Base-by-base conservation (phyloP, 306 rosid genomes). In the Casuarina cunninghamiana region DNA sequence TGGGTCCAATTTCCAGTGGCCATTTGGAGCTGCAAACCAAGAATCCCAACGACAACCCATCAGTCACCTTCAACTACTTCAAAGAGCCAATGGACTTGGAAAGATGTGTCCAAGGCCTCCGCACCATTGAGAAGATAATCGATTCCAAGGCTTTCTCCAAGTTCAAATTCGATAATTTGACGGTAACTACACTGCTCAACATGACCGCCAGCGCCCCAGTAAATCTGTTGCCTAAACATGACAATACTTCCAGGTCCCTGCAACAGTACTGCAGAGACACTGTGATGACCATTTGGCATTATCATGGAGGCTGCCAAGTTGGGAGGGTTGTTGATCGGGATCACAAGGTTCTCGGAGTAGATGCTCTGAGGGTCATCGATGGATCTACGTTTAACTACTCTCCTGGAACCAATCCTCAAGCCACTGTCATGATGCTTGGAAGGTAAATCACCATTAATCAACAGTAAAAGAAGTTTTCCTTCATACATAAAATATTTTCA, bases 361-460 rank as follows among this genome's bases (percentile, higher is more conserved):
- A 91, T 58, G 85, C 93, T 0, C 78, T 91, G 3, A 79, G 96
- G 11, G 91, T 93, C 32, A 87, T 93, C 2, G 97, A 93, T 60
- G 97, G 94, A 50, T 93, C 97, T 55, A 93, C 97, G 1, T 93
- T 90, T 67, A 83, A 71, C 76, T 74, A 81, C 80, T 89, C 97
- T 61, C 94, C 97, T 0, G 96, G 96, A 43, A 89, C 97, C 43
- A 91, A 93, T 86, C 96, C 96, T 62, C 96, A 93, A 71, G 96
- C 94, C 77, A 86, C 97, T 16, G 83, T 93, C 17, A 91, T 93
- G 94, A 93, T 89, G 97, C 91, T 90, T 2, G 96, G 92, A 82
- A 90, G 93, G 97, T 58, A 58, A 58, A 21, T 57, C 8, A 9
- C 26, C 26, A 10, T 5, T 9, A 2, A 1, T 26, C 26, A 58